Base-by-base conservation (phyloP, 805 yeast species). In the Metschnikowia gelsemii region DNA sequence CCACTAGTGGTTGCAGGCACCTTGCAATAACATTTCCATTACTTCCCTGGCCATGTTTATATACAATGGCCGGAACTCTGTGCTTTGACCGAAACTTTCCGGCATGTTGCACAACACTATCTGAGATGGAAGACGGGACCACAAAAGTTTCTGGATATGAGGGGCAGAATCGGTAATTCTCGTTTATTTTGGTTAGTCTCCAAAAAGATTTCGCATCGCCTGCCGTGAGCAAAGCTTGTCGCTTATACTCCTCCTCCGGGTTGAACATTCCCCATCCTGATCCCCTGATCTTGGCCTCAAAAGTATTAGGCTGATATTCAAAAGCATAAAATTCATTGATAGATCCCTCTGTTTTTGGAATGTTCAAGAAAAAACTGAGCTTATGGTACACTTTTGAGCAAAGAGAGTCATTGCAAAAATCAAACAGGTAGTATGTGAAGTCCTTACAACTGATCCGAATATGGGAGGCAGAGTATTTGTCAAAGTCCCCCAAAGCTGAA, bases 1-100 rank as follows among this genome's bases (percentile, higher is more conserved):
- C 98, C 0, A 90, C 90, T 49, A 91, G 63, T 0, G 99, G 99
- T 64, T 93, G 99, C 2, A 97, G 73, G 54, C 96, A 87, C 43
- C 99, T 71, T 0, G 93, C 82, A 13, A 93, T 88, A 1, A 93
- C 76, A 55, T 93, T 82, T 1, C 82, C 80, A 52, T 79, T 87
- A 32, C 73, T 65, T 9, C 62, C 59, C 4, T 50, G 53, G 36
- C 75, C 62, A 59, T 89, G 86, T 55, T 76, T 82, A 61, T 89
- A 93, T 2, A 90, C 77, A 30, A 93, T 64, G 0, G 81, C 84
- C 0, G 98, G 98, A 4, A 93, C 76, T 48, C 99, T 68, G 44
- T 76, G 78, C 58, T 91, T 90, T 1, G 97, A 88, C 32, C 99
- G 68, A 59, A 79, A 93, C 54, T 84, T 84, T 4, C 85, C 82